Base-by-base conservation (phyloP, 495 filamentous ascomycete species). In the Chlorociboria aeruginascens region DNA sequence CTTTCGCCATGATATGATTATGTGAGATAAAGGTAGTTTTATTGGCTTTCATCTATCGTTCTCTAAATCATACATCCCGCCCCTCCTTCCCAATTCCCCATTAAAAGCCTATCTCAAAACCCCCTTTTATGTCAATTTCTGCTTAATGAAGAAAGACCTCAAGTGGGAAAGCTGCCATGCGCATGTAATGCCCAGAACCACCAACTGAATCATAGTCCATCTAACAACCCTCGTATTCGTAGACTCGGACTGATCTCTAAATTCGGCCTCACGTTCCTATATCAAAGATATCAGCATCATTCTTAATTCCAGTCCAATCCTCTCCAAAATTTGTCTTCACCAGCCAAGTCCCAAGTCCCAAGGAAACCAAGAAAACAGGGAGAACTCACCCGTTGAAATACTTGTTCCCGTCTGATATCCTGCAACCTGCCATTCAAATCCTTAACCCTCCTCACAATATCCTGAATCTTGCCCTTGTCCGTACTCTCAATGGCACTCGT, bases 141-240 rank as follows among this genome's bases (percentile, higher is more conserved):
- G 92, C 77, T 98, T 98, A 72, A 98, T 98, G 71, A 98, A 98
- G 74, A 98, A 98, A 17, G 86, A 83, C 46, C 92, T 73, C 45
- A 98, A 76, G 65, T 97, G 89, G 10, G 87, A 93, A 31, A 98
- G 73, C 66, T 98, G 92, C 92, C 92, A 98, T 46, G 92, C 87
- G 65, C 92, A 98, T 28, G 92, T 93, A 40, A 83, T 74, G 28
- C 84, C 88, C 34, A 98, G 70, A n/a, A 98, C 79, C 48, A 79
- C 74, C 40, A 49, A 67, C 66, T 98, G 92, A 49, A 97, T 81
- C 46, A 94, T 63, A 38, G 89, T 87, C 92, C 92, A 98, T 48
- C 88, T 80, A 20, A 98, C 84, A 43, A 96, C 92, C 57, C 90
- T 81, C 17, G 80, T 78, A 69, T 98, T 98, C 46, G 89, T 96